Percentiles rank a stretch among this genome's conserved stretches.
Conservation (phyloP, 495 filamentous ascomycete genomes). For the Penicillium cinerascens region DNA sequence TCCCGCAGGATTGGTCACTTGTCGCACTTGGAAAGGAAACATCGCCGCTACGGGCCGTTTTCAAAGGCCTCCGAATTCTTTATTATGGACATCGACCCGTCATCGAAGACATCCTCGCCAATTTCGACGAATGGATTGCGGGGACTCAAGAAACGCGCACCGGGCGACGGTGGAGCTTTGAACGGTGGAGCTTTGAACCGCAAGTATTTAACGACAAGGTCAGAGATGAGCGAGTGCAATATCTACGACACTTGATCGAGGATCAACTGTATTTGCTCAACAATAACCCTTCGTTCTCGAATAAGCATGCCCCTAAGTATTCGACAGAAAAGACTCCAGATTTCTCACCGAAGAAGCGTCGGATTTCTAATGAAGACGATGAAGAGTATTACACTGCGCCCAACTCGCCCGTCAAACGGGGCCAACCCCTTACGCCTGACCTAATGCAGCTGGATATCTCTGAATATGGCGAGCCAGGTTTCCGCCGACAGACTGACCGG, state of each 20-base stretch:
- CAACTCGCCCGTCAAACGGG: constrained; percentile 31
- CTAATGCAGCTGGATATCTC: not conserved
- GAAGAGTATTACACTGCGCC: constrained; percentile 41
- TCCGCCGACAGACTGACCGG: not conserved
- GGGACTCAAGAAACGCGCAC: not conserved
- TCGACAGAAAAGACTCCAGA: not conserved
- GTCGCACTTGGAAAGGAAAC: not conserved
- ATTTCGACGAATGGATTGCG: constrained; percentile 28
- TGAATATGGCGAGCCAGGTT: not conserved
- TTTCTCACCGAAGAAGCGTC: constrained; percentile 23
- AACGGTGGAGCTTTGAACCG: not conserved
- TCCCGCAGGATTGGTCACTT: constrained; percentile 20
- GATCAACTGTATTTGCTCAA: constrained; percentile 14
- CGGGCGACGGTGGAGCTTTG: not conserved
- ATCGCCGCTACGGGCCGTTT: constrained; percentile 10
- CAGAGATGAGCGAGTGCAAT: constrained; percentile 19
- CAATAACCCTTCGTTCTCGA: constrained; percentile 2
- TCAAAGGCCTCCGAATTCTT: constrained; percentile 12
- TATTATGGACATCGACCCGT: constrained; percentile 16
- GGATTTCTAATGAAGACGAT: constrained; percentile 23
- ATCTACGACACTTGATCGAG: constrained; percentile 25
- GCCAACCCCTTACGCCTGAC: not conserved
- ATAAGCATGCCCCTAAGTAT: constrained; percentile 3
- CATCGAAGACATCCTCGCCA: constrained; percentile 16
- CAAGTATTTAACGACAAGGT: constrained; percentile 4